Evolutionary conservation across 495 filamentous ascomycete species (phyloP), one percentile per base, ranked within the genome.

Genomic region (Xylaria acuta): DNA sequence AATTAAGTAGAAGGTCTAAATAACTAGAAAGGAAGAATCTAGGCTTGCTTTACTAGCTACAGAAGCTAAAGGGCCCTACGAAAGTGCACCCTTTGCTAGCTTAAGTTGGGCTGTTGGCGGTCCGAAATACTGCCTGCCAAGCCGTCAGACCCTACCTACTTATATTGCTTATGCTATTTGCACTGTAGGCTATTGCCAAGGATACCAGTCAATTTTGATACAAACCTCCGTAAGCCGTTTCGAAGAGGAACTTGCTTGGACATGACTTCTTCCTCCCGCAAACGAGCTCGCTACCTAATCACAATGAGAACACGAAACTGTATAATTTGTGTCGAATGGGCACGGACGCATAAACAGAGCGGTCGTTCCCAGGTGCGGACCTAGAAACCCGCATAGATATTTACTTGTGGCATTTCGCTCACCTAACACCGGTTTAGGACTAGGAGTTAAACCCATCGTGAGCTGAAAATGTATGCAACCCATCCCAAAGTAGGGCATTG

Each of bases 401-500:
- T 14, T 27, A 25, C 49, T 14, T 7, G 22, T 14, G 59, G 20
- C 11, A 12, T 30, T 41, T 25, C 25, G 20, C 41, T 64, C 62
- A 14, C 25, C 43, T 16, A 5, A 38, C 43, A n/a, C 64, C 64
- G 11, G 18, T 67, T 53, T 53, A 38, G 64, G 64, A 22, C 30
- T 67, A 54, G 65, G 34, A 36, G 47, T 56, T 1, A 6, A 47
- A 25, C 40, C n/a, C 45, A 25, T 66, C 64, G 25, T 14, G 64
- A 66, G 64, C 64, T 66, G 64, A 67, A 67, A n/a, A 67, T 20
- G 25, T 54, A 64, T 43, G 38, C 38, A 43, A 1, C 58, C 30
- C 54, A 22, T n/a, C 20, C 27, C 43, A 0, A 38, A 66, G 18
- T 66, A n/a, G 45, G 63, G 18, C 45, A 51, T 66, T 53, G 38